Evolutionary conservation across 2,329 filamentous ascomycete genomes (phyloP), one percentile per base, ranked within the genome.

Genomic region (Fusarium caatingaense): DNA sequence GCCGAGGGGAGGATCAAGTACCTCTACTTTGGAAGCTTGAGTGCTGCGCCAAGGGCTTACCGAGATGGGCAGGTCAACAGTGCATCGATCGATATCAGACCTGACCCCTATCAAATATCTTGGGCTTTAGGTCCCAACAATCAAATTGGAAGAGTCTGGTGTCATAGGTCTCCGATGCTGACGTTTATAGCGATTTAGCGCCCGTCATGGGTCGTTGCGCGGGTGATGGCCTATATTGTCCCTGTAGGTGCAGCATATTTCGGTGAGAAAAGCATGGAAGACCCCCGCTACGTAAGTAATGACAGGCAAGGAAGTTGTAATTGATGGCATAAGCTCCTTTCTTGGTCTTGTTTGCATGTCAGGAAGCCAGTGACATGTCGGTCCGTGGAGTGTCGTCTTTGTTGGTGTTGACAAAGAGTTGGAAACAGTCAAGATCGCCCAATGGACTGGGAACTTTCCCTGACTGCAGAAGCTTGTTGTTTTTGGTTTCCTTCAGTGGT

Each of bases 1-100:
- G 60, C 60, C 48, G 48, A 57, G 50, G 50, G 15, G 11, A 34
- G 9, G 6, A 25, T 27, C 13, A 66, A 61, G 67, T 71, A 70
- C 50, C 54, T 46, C 7, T 70, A 70, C 67, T 50, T 60, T 12
- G 2, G 11, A 11, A 13, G 25, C 34, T 44, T 28, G 34, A 47
- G 40, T 56, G 57, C 48, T 47, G 46, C 34, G 32, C 51, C 56
- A 56, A 65, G 48, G 37, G 30, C 67, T 71, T 70, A 48, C 68
- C 67, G 47, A 64, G 67, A 68, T 54, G 67, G 67, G 68, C 67
- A 69, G 67, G 67, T 68, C 49, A 42, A 62, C 28, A 28, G 28
- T 3, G 28, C 28, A 57, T 60, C 41, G 53, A 63, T 64, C 45
- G 42, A 51, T 61, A 27, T 12, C 30, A 42, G 55, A 65, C 20